phyloP scores from a whole-genome alignment of 1,284 basidiomycete genomes.

The Baeospora myosura region DNA sequence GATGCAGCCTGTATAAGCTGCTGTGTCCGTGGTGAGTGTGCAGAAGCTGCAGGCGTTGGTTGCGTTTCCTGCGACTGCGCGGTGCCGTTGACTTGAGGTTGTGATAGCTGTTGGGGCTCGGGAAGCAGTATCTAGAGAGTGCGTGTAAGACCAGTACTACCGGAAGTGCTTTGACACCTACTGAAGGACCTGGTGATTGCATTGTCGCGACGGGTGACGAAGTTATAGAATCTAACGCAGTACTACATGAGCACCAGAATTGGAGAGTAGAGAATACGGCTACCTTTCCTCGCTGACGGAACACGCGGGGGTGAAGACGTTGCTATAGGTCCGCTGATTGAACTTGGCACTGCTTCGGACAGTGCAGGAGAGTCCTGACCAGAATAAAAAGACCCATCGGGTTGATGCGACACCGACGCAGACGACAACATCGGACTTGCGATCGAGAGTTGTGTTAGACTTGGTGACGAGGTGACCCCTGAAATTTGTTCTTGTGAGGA shows the following conservation, averaged over 20 bases:
- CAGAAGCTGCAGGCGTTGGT: slow-evolving; percentile 24
- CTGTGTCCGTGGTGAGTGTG: slow-evolving; percentile 54
- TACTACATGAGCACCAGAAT: slow-evolving; percentile 1
- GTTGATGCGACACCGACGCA: slow-evolving; percentile 63
- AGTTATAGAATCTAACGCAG: slow-evolving; percentile 28
- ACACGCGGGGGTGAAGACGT: slow-evolving; percentile 53
- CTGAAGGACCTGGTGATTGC: slow-evolving; percentile 30
- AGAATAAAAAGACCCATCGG: slow-evolving; percentile 65
- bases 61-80: slow-evolving; percentile 22
- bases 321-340: slow-evolving; percentile 44
- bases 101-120: slow-evolving; percentile 17
- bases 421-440: slow-evolving; percentile 75
- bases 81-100: slow-evolving; percentile 28
- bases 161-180: slow-evolving; percentile 19
- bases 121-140: background rate
- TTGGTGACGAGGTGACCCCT: slow-evolving; percentile 58
- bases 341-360: slow-evolving; percentile 58
- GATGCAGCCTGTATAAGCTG: slow-evolving; percentile 54
- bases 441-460: slow-evolving; percentile 70
- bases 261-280: slow-evolving; percentile 13
- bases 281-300: slow-evolving; percentile 36
- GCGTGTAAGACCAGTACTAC: slow-evolving; percentile 6
- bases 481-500: slow-evolving; percentile 37
- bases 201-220: slow-evolving; percentile 30
- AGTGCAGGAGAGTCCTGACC: slow-evolving; percentile 62